Base-by-base conservation (phyloP, 2,329 filamentous ascomycete genomes). In the Monosporascus ibericus region DNA sequence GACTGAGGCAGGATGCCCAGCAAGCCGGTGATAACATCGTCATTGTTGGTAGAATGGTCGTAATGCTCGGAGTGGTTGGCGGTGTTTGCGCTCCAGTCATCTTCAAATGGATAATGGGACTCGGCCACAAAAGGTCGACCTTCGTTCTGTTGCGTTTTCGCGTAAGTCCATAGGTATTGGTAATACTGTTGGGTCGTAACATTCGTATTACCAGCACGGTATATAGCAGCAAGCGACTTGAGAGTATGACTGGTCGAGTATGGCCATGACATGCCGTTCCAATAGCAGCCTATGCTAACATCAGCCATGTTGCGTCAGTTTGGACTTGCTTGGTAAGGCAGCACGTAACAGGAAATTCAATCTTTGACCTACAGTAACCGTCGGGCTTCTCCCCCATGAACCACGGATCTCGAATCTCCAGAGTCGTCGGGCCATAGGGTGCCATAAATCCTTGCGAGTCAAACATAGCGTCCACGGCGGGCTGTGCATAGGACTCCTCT, bases 201-300 rank as follows among this genome's bases (percentile, higher is more conserved):
- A 48, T 69, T 63, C 27, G 60, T 69, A 55, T 58, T 68, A 24
- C 57, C 50, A 51, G 64, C 59, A 50, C 65, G 57, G 58, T 72
- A 64, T 54, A 70, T 69, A 4, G 61, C 61, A 15, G 70, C 72
- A 14, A 75, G 63, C 1, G 72, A 72, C 17, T 68, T 69, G 6
- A 75, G 64, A 15, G 68, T 72, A 51, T 74, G 68, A 5, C 67
- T 59, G 1, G 72, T 75, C 2, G 69, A 68, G 55, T 68, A 76
- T 3, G 73, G 73, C 73, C 73, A 76, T n/a, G 69, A 72, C 55
- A 71, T 70, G 1, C 73, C 73, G 50, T 75, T 67, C 73, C 73
- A 76, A 49, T 65, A 68, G 55, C 72, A 75, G 51, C 72, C 64
- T 66, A 63, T 38, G 56, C 61, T 6, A 53, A 58, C 15, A 49